phyloP scores from a whole-genome alignment of 345 rosid species.

The Hibiscus syriacus region DNA sequence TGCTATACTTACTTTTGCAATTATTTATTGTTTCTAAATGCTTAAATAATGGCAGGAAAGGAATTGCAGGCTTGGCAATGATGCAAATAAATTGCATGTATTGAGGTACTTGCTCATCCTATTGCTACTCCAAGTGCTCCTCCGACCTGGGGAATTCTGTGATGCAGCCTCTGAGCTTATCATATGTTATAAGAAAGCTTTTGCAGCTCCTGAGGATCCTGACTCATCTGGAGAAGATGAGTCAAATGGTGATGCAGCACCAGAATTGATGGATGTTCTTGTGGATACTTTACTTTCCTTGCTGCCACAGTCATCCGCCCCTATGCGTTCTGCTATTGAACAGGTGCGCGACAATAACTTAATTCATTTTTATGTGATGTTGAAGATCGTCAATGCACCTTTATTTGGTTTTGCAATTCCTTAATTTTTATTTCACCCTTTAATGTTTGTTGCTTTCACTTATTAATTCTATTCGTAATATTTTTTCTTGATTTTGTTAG shows the following conservation, averaged over 20 bases:
- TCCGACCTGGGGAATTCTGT: slow-evolving; percentile 72
- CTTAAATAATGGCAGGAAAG: slow-evolving; percentile 60
- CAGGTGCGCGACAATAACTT: slow-evolving; percentile 49
- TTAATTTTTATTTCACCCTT: neutral
- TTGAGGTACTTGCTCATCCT: slow-evolving; percentile 75
- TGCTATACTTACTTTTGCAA: neutral
- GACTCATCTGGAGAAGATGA: slow-evolving; percentile 60
- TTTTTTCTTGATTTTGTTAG: neutral
- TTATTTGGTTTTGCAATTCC: neutral
- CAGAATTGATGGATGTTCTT: slow-evolving; percentile 82
- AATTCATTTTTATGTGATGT: neutral
- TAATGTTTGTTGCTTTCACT: neutral
- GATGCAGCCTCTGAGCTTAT: slow-evolving; percentile 75
- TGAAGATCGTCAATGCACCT: neutral
- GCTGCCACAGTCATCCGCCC: slow-evolving; percentile 86
- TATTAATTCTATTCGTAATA: neutral
- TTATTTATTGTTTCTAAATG: neutral
- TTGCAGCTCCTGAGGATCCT: slow-evolving; percentile 44
- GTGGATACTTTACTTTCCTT: slow-evolving; percentile 82
- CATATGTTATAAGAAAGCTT: slow-evolving; percentile 81
- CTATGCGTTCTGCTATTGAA: slow-evolving; percentile 79
- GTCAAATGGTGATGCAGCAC: slow-evolving; percentile 41
- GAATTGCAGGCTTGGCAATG: slow-evolving; percentile 32
- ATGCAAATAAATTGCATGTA: slow-evolving; percentile 50
- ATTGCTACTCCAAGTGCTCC: slow-evolving; percentile 81